A percentile compares a stretch with the other conserved stretches of the same genome.
Conservation (phyloP, 306 rosid species). For the Delonix regia region DNA sequence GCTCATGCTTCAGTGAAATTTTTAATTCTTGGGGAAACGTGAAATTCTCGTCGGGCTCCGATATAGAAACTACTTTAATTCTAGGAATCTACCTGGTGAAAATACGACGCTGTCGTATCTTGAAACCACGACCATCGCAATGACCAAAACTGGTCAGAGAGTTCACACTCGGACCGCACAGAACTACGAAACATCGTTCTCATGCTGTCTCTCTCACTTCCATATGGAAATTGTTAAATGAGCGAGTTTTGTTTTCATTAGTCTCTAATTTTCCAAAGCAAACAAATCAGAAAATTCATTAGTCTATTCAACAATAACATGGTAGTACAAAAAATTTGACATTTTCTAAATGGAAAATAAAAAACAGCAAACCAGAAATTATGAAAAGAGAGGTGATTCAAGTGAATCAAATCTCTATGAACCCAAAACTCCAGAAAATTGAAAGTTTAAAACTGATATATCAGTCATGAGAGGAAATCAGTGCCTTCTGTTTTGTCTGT, state of each 20-base stretch:
- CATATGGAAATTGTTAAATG: background rate
- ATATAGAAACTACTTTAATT: constrained; percentile 35
- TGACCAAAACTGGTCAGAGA: constrained; percentile 42
- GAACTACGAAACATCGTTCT: constrained; percentile 52
- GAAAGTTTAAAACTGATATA: constrained; percentile 14
- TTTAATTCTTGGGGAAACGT: constrained; percentile 42
- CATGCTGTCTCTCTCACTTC: constrained; percentile 23
- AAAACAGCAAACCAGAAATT: background rate
- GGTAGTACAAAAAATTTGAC: constrained; percentile 30
- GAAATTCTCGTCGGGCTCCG: constrained; percentile 8
- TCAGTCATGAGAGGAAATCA: constrained; percentile 3
- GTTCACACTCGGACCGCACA: constrained; percentile 56
- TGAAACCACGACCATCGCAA: constrained; percentile 45
- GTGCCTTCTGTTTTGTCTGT: constrained; percentile 19
- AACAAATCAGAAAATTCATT: constrained; percentile 50
- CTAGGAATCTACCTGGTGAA: constrained; percentile 42
- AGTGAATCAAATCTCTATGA: constrained; percentile 35
- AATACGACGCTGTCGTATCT: constrained; percentile 47
- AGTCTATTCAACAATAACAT: constrained; percentile 39
- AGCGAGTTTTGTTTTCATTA: background rate
- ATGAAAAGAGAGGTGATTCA: constrained; percentile 30
- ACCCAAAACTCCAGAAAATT: constrained; percentile 28
- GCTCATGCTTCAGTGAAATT: constrained; percentile 66
- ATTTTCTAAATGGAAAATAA: background rate
- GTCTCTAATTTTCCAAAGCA: constrained; percentile 38